Evolutionary conservation across 2,329 filamentous ascomycete genomes (phyloP).

Genomic region (Fusarium hainanense): DNA sequence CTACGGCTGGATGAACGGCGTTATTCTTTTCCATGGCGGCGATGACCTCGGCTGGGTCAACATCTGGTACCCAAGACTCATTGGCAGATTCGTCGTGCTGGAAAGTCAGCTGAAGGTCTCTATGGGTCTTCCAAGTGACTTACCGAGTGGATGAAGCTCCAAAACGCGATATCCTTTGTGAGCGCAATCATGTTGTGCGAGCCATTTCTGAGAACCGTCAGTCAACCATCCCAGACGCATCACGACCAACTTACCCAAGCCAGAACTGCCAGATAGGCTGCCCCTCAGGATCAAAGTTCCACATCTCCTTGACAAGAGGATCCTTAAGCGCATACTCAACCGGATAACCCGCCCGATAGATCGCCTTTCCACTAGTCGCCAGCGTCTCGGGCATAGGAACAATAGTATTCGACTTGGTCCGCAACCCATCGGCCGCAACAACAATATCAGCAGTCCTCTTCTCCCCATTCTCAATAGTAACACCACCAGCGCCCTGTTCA

Average conservation of each 20-base stretch:
- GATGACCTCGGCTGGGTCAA: conserved; percentile 28
- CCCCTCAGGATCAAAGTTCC: conserved; percentile 18
- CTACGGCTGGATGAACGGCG: conserved; percentile 22
- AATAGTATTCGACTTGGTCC: conserved; percentile 24
- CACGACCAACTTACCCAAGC: conserved; percentile 5
- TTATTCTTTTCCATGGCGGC: conserved; percentile 31
- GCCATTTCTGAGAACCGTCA: conserved; percentile 8
- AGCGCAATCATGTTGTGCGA: conserved; percentile 30
- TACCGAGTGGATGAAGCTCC: conserved; percentile 35
- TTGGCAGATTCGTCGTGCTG: conserved; percentile 29
- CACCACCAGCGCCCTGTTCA: conserved; percentile 8
- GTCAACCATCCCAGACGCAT: rapidly evolving
- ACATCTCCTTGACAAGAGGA: conserved; percentile 26
- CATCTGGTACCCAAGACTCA: conserved; percentile 29
- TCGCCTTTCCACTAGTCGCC: conserved; percentile 22
- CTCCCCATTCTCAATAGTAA: conserved; percentile 28
- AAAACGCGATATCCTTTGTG: conserved; percentile 25
- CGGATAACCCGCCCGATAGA: conserved; percentile 26
- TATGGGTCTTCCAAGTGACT: too few relatives aligned
- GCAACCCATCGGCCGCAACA: conserved; percentile 22
- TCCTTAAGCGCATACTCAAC: conserved; percentile 28
- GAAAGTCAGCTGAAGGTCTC: too few relatives aligned
- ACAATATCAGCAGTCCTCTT: conserved; percentile 28
- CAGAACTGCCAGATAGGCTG: conserved; percentile 33
- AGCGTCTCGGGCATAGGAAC: conserved; percentile 27